Evolutionary conservation across 2,329 filamentous ascomycete genomes (phyloP).

Genomic region (Arachnopeziza araneosa): DNA sequence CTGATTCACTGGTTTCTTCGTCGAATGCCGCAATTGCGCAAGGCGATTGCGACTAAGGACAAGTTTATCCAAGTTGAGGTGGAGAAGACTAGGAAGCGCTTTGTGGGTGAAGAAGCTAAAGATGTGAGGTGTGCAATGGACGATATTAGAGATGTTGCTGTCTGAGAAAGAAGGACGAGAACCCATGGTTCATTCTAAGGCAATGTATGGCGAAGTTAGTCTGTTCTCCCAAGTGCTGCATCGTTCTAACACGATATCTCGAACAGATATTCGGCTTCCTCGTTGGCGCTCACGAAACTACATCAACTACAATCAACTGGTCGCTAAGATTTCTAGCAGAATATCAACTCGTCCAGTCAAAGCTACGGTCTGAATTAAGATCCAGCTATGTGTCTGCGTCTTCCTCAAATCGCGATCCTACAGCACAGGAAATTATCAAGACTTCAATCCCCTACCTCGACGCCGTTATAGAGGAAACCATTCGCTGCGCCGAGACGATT

Average conservation of each 20-base stretch:
- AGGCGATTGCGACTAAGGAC: conserved; percentile 4
- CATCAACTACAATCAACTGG: conserved; percentile 7
- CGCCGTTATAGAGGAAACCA: conserved; percentile 25
- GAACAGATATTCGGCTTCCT: conserved; percentile 9
- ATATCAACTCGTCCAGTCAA: conserved; percentile 6
- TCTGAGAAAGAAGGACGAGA: conserved; percentile 6
- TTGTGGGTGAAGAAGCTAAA: background rate
- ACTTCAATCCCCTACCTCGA: conserved; percentile 16
- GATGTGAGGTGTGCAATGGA: conserved; percentile 9
- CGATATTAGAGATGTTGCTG: conserved; percentile 5
- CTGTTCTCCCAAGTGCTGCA: background rate
- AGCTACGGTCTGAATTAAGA: conserved; percentile 10
- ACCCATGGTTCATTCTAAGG: conserved; percentile 1
- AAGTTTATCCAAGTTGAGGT: conserved; percentile 4
- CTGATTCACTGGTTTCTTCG: conserved; percentile 1
- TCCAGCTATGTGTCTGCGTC: background rate
- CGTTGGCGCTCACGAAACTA: conserved; percentile 12
- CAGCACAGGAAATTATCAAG: conserved; percentile 12
- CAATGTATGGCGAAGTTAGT: conserved; percentile 9
- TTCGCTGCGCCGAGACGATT: conserved; percentile 30
- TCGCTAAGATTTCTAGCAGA: conserved; percentile 8
- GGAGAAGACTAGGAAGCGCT: conserved; percentile 3
- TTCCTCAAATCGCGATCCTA: conserved; percentile 5
- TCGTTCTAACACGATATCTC: background rate
- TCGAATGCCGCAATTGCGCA: background rate